These are phyloP conservation scores for Wallacemonas rigidus DNA, from an alignment of 208 protist genomes.

Conservation along the genomic window DNA sequence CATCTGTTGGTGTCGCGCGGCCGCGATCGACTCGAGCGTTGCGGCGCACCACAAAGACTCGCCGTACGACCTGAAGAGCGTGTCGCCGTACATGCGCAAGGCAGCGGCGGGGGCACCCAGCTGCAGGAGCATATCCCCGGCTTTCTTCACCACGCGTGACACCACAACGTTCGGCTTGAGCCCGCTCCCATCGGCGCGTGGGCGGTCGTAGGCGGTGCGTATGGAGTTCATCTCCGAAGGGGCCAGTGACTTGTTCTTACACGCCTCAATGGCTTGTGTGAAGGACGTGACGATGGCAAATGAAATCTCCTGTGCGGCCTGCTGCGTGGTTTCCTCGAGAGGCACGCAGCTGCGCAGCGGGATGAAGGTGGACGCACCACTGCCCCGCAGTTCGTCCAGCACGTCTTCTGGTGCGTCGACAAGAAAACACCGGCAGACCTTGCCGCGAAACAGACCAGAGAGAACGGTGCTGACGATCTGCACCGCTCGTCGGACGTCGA, in stretches of 20 bases:
- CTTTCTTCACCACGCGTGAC: conserved; percentile 57
- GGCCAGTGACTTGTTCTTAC: conserved; percentile 28
- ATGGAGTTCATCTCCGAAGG: conserved; percentile 35
- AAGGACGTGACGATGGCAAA: conserved; percentile 31
- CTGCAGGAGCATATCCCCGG: conserved; percentile 65
- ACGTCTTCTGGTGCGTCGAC: conserved; percentile 27
- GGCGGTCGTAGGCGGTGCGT: conserved; percentile 19
- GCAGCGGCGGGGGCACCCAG: conserved; percentile 66
- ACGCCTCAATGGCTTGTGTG: conserved; percentile 23
- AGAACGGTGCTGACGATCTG: conserved; percentile 62
- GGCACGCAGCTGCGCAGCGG: conserved; percentile 25
- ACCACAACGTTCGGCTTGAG: conserved; percentile 27
- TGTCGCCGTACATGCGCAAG: conserved; percentile 57
- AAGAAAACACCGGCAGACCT: conserved; percentile 74
- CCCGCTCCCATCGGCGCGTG: conserved; percentile 19
- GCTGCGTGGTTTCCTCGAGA: conserved; percentile 34
- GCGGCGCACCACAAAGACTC: conserved; percentile 79
- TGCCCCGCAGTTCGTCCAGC: neutral
- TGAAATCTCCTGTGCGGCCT: conserved; percentile 42
- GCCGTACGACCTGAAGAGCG: conserved; percentile 50
- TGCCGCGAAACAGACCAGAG: conserved; percentile 54
- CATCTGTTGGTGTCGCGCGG: conserved; percentile 68
- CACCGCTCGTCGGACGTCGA: conserved; percentile 32
- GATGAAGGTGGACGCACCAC: conserved; percentile 25
- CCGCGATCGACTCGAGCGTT: conserved; percentile 80